A percentile compares a stretch with the other conserved stretches of the same genome.
Evolutionary conservation across 768 basidiomycete species (phyloP).

Genomic region (Postia placenta): DNA sequence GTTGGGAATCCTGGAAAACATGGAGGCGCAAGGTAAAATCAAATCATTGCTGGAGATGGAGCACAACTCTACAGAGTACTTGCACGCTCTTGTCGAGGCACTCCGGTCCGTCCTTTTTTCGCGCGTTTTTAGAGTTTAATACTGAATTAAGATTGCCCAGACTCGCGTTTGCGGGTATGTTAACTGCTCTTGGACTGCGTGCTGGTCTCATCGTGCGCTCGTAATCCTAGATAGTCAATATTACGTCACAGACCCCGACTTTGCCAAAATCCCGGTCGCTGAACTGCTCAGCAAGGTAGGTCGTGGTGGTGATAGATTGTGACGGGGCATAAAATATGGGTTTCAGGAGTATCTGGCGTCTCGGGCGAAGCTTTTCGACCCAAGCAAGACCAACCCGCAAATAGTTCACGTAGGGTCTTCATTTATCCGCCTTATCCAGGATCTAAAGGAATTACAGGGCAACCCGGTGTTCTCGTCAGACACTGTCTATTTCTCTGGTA

Average conservation of each 20-base stretch:
- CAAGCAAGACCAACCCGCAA: slow-evolving; percentile 53
- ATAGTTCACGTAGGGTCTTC: slow-evolving; percentile 60
- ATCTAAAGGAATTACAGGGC: slow-evolving; percentile 46
- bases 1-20: slow-evolving; percentile 84
- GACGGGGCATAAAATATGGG: background rate
- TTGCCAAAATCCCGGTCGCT: slow-evolving; percentile 70
- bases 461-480: slow-evolving; percentile 82
- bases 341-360: slow-evolving; percentile 76
- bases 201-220: background rate
- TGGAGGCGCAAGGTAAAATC: slow-evolving; percentile 69
- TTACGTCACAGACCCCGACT: slow-evolving; percentile 89
- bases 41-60: slow-evolving; percentile 72
- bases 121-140: background rate
- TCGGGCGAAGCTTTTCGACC: slow-evolving; percentile 77
- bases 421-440: background rate
- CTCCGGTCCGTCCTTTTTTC: slow-evolving; percentile 47
- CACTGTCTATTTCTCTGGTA: slow-evolving; percentile 91
- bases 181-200: background rate
- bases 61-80: slow-evolving; percentile 86
- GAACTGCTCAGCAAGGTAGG: slow-evolving; percentile 79
- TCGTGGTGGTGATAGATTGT: background rate
- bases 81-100: slow-evolving; percentile 83
- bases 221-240: slow-evolving; percentile 63
- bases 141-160: slow-evolving; percentile 17
- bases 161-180: slow-evolving; percentile 64